Conservation (phyloP, 1,139 yeast genomes). For the Sugiyamaella grinbergsii region DNA sequence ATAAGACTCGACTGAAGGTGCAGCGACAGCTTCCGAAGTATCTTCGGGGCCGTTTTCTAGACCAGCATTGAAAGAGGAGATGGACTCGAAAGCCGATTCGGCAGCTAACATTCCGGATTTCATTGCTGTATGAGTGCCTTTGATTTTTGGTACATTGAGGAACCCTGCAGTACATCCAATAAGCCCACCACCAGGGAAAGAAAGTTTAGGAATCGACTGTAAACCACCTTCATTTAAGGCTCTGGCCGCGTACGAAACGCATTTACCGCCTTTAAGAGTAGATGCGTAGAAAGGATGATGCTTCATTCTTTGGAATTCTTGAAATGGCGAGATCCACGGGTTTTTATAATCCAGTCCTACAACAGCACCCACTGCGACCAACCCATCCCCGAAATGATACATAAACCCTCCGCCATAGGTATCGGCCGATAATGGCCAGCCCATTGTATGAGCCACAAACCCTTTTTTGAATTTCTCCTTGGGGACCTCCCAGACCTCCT, state of each 20-base stretch:
- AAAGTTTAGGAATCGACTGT: constrained; percentile 84
- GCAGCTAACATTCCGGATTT: constrained; percentile 95
- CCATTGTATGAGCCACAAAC: constrained; percentile 82
- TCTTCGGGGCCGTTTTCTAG: constrained; percentile 47
- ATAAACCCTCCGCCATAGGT: constrained; percentile 96
- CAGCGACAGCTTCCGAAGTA: constrained; percentile 48
- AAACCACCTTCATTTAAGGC: constrained; percentile 95
- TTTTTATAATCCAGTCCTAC: constrained; percentile 90
- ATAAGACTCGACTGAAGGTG: constrained; percentile 53
- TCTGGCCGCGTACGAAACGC: constrained; percentile 92
- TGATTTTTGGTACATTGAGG: constrained; percentile 93
- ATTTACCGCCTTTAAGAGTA: constrained; percentile 82
- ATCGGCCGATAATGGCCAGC: constrained; percentile 74
- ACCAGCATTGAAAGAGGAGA: constrained; percentile 50
- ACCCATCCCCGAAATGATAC: constrained; percentile 93
- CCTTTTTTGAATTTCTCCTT: constrained; percentile 83
- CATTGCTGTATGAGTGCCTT: constrained; percentile 98
- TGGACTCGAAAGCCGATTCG: constrained; percentile 66
- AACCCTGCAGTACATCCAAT: constrained; percentile 97
- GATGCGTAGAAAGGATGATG: constrained; percentile 82
- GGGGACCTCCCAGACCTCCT: constrained; percentile 96
- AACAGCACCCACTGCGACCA: constrained; percentile 87
- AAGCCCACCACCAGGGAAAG: constrained; percentile 93
- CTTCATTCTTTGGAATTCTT: constrained; percentile 93
- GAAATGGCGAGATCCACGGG: constrained; percentile 93